Evolutionary conservation across 768 basidiomycete genomes (phyloP), one percentile per base, ranked within the genome.

Genomic region (Trametes villosa): DNA sequence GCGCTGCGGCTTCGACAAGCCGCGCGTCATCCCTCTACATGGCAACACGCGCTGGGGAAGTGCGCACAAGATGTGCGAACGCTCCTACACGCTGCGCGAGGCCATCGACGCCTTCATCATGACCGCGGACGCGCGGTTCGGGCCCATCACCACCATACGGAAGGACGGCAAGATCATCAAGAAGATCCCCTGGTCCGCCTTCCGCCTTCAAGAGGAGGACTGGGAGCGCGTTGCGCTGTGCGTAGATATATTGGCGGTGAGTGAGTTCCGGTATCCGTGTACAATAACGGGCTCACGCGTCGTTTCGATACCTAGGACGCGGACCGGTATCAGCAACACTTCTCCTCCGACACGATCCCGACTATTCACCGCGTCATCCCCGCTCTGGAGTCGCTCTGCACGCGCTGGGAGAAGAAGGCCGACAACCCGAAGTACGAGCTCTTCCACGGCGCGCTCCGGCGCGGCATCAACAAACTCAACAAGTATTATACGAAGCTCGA

Each of bases 351-450:
- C 11, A 26, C 51, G 4, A 57, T 60, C 0, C 68, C 68, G 0
- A 75, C 72, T 0, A 64, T 76, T 0, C 74, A 65, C 57, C 50
- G 40, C 3, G 70, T 65, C 0, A 69, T 76, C 7, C 72, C 71
- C 4, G 65, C 67, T 0, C 40, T 76, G 5, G 70, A 76, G 41
- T 60, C 67, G 1, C 66, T 76, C 0, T 70, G 64, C 15, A 64
- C 68, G 0, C 59, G 64, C 1, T 75, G 72, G 73, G 72, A 73
- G 22, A 58, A 42, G 18, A 75, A 74, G 59, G 18, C 2, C 2
- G 8, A 57, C 1, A 12, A 65, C 4, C 24, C 24, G 0, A 15
- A 31, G 3, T 77, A 57, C 27, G 1, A 6, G 0, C 7, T 65
- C 41, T 76, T 67, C 57, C 52, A 67, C 5, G 2, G 2, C 3